Conservation (phyloP, 768 basidiomycete species). For the Boletus subcaerulescens region DNA sequence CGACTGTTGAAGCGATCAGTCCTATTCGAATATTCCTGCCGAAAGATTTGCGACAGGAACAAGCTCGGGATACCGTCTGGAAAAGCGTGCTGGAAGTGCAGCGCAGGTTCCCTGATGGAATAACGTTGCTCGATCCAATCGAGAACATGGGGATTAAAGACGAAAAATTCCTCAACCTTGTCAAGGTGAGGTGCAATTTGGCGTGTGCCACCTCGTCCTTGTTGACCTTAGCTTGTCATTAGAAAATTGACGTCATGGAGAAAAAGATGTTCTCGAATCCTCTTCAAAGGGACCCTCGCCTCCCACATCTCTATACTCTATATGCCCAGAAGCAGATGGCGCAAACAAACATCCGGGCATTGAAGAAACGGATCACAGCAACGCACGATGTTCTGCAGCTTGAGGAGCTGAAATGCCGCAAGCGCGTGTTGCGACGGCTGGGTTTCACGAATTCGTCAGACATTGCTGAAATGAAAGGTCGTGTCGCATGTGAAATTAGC, state of each 20-base stretch:
- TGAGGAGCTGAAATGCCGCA: slow-evolving; percentile 93
- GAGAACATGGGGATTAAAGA: slow-evolving; percentile 96
- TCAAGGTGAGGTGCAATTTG: slow-evolving; percentile 55
- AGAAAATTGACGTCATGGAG: slow-evolving; percentile 95
- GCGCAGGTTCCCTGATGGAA: slow-evolving; percentile 82
- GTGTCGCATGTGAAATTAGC: slow-evolving; percentile 98
- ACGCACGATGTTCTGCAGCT: slow-evolving; percentile 93
- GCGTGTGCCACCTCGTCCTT: background rate
- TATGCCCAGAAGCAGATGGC: slow-evolving; percentile 75
- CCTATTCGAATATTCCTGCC: slow-evolving; percentile 85
- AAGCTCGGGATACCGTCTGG: slow-evolving; percentile 79
- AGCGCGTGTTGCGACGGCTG: slow-evolving; percentile 87
- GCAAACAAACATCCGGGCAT: slow-evolving; percentile 64
- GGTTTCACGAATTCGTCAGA: slow-evolving; percentile 87
- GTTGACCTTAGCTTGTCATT: slow-evolving; percentile 1
- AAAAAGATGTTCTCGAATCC: slow-evolving; percentile 77
- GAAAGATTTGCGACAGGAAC: slow-evolving; percentile 80
- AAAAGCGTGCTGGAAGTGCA: slow-evolving; percentile 92
- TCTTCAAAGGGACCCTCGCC: slow-evolving; percentile 71
- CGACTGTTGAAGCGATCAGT: slow-evolving; percentile 83
- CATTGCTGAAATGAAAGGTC: slow-evolving; percentile 96
- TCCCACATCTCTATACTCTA: slow-evolving; percentile 77
- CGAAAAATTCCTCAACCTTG: slow-evolving; percentile 82
- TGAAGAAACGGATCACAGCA: slow-evolving; percentile 84
- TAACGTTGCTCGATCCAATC: slow-evolving; percentile 85